Evolutionary conservation across 495 filamentous ascomycete species (phyloP), one percentile per base, ranked within the genome.

Genomic region (Neurospora sp.): DNA sequence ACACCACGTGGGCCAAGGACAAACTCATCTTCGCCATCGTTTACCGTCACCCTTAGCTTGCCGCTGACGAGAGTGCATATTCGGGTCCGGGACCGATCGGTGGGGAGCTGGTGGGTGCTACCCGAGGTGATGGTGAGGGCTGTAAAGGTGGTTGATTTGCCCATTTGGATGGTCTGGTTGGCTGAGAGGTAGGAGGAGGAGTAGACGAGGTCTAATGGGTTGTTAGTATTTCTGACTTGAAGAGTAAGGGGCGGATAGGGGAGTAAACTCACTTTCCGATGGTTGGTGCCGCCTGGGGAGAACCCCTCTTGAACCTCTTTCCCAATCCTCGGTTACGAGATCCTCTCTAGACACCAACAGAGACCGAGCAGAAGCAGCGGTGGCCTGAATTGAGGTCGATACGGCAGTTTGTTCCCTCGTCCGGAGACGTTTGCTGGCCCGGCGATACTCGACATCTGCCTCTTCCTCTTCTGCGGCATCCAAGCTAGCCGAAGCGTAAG

Each of bases 21-120:
- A 39, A 82, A 81, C 38, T 76, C 72, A 2, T 74, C 72, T 12
- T 77, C 76, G 10, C 69, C 77, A 8, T 75, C 71, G 53, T 65
- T 65, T 0, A 78, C 71, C n/a, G 75, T 74, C 5, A 82, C 74
- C 39, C 71, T 69, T 1, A 81, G 46, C 71, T 81, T 82, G 10
- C 80, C 80, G 4, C 61, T 69, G 1, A 69, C 72, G 9, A 82
- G 68, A 4, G 74, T 73, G 65, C 80, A 82, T 20, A 81, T 48
- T 9, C 77, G 77, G 1, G 78, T 73, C 39, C 72, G 73, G 35
- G 48, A 31, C 5, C 2, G 5, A 12, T 77, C 72, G 5, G 73
- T 31, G 0, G 48, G 20, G 69, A 78, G 79, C 1, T 4, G 53
- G 61, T 81, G 73, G 16, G 69, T 72, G 6, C 40, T 72, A 11